A percentile compares a stretch with the other conserved stretches of the same genome.
phyloP scores from a whole-genome alignment of 345 rosid genomes.

The Eucalyptus viminalis region DNA sequence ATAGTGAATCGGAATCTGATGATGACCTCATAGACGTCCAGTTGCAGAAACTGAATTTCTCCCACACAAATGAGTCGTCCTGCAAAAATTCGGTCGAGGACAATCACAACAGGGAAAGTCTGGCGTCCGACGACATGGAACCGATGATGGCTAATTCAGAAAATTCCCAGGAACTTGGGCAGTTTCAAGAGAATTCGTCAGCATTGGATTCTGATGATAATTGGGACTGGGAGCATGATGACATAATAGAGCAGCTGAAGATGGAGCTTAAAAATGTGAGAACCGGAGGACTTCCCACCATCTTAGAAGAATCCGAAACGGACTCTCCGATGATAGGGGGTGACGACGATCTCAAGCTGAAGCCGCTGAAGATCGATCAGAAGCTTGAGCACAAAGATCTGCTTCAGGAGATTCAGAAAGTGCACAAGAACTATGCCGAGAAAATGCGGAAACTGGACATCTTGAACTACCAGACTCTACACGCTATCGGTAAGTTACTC shows the following conservation, averaged over 20 bases:
- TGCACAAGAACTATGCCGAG: slow-evolving; percentile 45
- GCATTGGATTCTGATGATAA: slow-evolving; percentile 9
- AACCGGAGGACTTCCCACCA: slow-evolving; percentile 73
- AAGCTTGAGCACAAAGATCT: slow-evolving; percentile 35
- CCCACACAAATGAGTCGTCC: not conserved
- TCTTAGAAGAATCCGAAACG: slow-evolving; percentile 60
- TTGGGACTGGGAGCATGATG: slow-evolving; percentile 35
- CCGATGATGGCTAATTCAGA: not conserved
- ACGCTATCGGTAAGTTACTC: slow-evolving; percentile 43
- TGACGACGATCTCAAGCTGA: slow-evolving; percentile 13
- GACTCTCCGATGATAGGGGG: not conserved
- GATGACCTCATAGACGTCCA: slow-evolving; percentile 41
- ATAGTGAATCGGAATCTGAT: not conserved
- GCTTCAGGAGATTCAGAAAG: slow-evolving; percentile 42
- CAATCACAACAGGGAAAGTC: not conserved
- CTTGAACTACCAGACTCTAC: slow-evolving; percentile 62
- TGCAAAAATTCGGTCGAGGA: not conserved
- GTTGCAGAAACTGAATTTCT: slow-evolving; percentile 1
- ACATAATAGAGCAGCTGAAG: slow-evolving; percentile 50
- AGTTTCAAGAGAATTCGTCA: not conserved
- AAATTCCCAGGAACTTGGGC: not conserved
- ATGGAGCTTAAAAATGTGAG: slow-evolving; percentile 49
- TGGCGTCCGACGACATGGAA: not conserved
- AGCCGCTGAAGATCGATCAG: slow-evolving; percentile 44
- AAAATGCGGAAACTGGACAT: slow-evolving; percentile 76